These are phyloP conservation scores for Cucurbita moschata DNA, from an alignment of 306 rosid genomes.

Conservation along the genomic window DNA sequence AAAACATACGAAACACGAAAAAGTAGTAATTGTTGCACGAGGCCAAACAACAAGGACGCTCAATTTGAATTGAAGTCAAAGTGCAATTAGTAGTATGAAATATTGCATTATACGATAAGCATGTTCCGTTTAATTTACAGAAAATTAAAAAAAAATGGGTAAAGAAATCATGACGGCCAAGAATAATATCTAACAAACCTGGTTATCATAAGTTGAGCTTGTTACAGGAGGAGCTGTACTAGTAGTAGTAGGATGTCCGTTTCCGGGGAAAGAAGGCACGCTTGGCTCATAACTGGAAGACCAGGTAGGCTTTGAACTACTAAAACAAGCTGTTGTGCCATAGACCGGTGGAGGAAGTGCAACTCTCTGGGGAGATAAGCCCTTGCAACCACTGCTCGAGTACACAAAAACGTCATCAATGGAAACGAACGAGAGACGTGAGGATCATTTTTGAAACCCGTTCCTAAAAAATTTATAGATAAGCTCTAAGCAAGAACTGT, in stretches of 20 bases:
- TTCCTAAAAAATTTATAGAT: neutral
- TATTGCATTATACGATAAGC: neutral
- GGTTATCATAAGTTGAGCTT: conserved; percentile 51
- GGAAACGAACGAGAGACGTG: neutral
- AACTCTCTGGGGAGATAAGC: conserved; percentile 51
- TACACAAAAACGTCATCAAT: conserved; percentile 3
- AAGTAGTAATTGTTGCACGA: neutral
- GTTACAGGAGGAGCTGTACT: conserved; percentile 50
- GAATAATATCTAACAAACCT: conserved; percentile 27
- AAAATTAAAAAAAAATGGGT: neutral
- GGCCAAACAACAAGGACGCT: neutral
- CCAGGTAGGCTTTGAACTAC: conserved; percentile 30
- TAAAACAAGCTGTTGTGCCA: conserved; percentile 30
- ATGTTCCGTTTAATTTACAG: neutral
- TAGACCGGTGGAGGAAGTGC: conserved; percentile 63
- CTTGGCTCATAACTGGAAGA: conserved; percentile 33
- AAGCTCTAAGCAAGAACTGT: neutral
- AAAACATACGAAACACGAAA: neutral
- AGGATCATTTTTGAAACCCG: neutral
- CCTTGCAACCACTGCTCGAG: conserved; percentile 27
- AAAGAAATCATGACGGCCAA: neutral
- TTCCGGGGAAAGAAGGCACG: conserved; percentile 32
- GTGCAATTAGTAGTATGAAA: neutral
- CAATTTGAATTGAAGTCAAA: neutral
- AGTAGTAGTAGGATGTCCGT: conserved; percentile 18